These are phyloP conservation scores for Lactuca sativa DNA, from an alignment of 129 eudicot genomes.

Conservation along the genomic window DNA sequence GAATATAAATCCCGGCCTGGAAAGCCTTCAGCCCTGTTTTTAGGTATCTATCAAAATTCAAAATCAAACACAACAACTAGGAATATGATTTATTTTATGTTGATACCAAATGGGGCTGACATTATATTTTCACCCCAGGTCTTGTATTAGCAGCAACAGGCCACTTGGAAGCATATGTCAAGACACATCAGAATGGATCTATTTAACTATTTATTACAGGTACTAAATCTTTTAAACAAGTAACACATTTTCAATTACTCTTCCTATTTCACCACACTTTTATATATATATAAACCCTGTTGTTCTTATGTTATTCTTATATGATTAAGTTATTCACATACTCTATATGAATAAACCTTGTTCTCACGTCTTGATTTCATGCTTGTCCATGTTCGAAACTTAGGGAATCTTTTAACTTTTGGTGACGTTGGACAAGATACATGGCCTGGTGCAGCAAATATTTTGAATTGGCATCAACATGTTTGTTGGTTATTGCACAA, in stretches of 20 bases:
- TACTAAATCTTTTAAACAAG: conserved; percentile 8
- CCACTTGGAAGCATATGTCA: conserved; percentile 56
- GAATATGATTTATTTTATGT: too few relatives aligned
- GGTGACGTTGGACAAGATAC: conserved; percentile 17
- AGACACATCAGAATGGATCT: conserved; percentile 66
- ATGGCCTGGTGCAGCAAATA: conserved; percentile 13
- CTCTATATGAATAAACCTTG: too few relatives aligned
- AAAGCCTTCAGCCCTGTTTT: conserved; percentile 79
- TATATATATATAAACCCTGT: background rate
- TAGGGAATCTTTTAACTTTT: conserved; percentile 17
- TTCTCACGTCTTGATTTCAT: too few relatives aligned
- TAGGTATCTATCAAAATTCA: conserved; percentile 46
- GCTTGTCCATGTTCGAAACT: background rate
- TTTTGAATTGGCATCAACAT: conserved; percentile 16
- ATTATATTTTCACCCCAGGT: conserved; percentile 47
- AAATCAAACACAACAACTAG: too few relatives aligned
- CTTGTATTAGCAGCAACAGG: conserved; percentile 90
- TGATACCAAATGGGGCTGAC: background rate
- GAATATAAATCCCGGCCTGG: conserved; percentile 98
- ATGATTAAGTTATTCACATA: too few relatives aligned
- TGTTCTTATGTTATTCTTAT: too few relatives aligned
- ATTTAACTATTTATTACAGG: conserved; percentile 23
- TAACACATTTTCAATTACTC: background rate
- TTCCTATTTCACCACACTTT: background rate
- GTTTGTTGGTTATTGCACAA: conserved; percentile 19